A percentile compares a stretch with the other conserved stretches of the same genome.
phyloP scores from a whole-genome alignment of 2,329 filamentous ascomycete genomes.

The Pseudocercospora cruenta region DNA sequence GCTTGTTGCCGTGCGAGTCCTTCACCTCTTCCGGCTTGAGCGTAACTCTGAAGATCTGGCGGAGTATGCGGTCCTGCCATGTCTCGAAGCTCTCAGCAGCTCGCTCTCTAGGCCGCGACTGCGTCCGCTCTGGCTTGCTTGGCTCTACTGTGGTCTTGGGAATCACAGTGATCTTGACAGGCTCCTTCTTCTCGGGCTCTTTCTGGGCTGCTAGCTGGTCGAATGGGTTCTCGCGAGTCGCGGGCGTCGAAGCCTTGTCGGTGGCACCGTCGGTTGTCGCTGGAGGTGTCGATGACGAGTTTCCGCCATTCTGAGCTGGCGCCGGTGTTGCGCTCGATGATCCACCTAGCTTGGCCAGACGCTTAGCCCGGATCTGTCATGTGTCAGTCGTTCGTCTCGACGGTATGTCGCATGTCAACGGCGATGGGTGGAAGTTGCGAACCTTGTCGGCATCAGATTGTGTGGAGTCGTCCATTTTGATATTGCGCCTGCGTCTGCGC shows the following conservation, averaged over 20 bases:
- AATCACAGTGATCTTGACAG: constrained; percentile 40
- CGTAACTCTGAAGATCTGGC: constrained; percentile 61
- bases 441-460: constrained; percentile 55
- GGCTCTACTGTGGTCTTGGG: constrained; percentile 32
- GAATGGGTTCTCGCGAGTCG: constrained; percentile 30
- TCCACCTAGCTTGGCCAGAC: constrained; percentile 64
- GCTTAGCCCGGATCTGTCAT: constrained; percentile 66
- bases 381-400: constrained; percentile 3
- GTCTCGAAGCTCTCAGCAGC: constrained; percentile 56
- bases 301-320: constrained; percentile 4
- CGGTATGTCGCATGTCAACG: neutral
- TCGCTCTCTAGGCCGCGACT: constrained; percentile 35
- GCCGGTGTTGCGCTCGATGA: constrained; percentile 23
- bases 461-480: constrained; percentile 31
- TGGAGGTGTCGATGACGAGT: constrained; percentile 5
- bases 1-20: constrained; percentile 58
- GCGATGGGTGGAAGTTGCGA: constrained; percentile 16
- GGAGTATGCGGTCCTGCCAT: constrained; percentile 63
- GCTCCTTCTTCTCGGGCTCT: constrained; percentile 32
- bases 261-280: constrained; percentile 17
- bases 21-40: constrained; percentile 54
- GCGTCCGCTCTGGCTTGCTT: constrained; percentile 41
- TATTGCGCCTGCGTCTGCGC: neutral
- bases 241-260: constrained; percentile 20
- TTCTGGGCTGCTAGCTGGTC: constrained; percentile 38